These are phyloP conservation scores for Penicillium cataractarum DNA, from an alignment of 495 filamentous ascomycete genomes.

Conservation along the genomic window DNA sequence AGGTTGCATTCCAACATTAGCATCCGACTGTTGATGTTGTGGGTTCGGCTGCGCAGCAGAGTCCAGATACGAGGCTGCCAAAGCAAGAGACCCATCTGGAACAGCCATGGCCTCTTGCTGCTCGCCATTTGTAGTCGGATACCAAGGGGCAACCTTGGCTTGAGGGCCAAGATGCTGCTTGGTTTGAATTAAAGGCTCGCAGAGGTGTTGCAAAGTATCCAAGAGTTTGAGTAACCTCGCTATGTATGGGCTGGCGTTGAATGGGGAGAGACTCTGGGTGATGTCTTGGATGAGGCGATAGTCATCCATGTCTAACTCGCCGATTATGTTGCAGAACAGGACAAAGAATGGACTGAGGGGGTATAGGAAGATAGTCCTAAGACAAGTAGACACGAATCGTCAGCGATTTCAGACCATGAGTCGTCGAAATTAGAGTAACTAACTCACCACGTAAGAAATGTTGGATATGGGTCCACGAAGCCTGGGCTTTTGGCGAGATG, in stretches of 20 bases:
- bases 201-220: constrained; percentile 25
- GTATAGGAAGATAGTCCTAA: constrained; percentile 34
- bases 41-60: not conserved
- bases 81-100: not conserved
- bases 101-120: not conserved
- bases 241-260: constrained; percentile 28
- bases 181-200: constrained; percentile 29
- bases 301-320: constrained; percentile 29
- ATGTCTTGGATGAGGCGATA: constrained; percentile 32
- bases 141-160: constrained; percentile 16
- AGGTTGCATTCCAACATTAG: constrained; percentile 6
- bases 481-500: constrained; percentile 22
- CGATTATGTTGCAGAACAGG: constrained; percentile 38
- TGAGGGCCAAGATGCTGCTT: constrained; percentile 15
- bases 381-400: not conserved
- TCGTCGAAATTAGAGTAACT: not conserved
- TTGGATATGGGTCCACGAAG: constrained; percentile 32
- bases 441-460: constrained; percentile 36
- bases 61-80: not conserved
- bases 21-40: constrained; percentile 5
- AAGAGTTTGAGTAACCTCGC: constrained; percentile 27
- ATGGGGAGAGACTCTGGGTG: constrained; percentile 26
- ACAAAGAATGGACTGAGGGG: constrained; percentile 39
- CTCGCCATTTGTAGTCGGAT: constrained; percentile 10
- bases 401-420: not conserved